These are phyloP conservation scores for Candida gorgasii DNA, from an alignment of 805 yeast genomes.

Conservation along the genomic window DNA sequence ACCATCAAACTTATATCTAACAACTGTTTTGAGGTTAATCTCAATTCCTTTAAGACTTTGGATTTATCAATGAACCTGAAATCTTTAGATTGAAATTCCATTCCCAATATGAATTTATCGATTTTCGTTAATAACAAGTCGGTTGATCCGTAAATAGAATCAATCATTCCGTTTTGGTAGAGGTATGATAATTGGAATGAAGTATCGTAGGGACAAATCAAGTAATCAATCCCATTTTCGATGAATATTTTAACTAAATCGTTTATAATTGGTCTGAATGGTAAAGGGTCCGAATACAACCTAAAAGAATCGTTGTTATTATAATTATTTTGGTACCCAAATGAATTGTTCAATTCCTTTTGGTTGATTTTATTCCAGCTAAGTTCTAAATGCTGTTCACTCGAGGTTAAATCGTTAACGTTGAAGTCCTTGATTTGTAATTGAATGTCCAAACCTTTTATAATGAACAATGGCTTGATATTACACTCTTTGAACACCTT, in stretches of 20 bases:
- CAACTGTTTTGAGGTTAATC: conserved; percentile 63
- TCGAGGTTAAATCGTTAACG: conserved; percentile 36
- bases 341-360: conserved; percentile 23
- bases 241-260: conserved; percentile 61
- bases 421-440: conserved; percentile 34
- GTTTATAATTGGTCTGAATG: conserved; percentile 49
- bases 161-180: conserved; percentile 54
- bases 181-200: conserved; percentile 79
- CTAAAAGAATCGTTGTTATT: conserved; percentile 50
- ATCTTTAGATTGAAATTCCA: conserved; percentile 65
- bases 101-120: conserved; percentile 69
- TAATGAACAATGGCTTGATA: conserved; percentile 78
- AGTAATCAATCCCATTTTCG: conserved; percentile 56
- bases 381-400: conserved; percentile 39
- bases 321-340: conserved; percentile 17
- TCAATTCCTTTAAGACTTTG: conserved; percentile 60
- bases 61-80: conserved; percentile 66
- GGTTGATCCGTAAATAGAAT: conserved; percentile 81
- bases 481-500: conserved; percentile 57
- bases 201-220: conserved; percentile 82
- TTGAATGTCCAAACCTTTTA: conserved; percentile 62
- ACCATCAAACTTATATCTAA: conserved; percentile 74
- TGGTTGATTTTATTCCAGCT: conserved; percentile 40
- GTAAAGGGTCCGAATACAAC: conserved; percentile 50
- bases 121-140: conserved; percentile 67